Evolutionary conservation across 2,329 filamentous ascomycete genomes (phyloP).

Genomic region (Phialophora macrospora): DNA sequence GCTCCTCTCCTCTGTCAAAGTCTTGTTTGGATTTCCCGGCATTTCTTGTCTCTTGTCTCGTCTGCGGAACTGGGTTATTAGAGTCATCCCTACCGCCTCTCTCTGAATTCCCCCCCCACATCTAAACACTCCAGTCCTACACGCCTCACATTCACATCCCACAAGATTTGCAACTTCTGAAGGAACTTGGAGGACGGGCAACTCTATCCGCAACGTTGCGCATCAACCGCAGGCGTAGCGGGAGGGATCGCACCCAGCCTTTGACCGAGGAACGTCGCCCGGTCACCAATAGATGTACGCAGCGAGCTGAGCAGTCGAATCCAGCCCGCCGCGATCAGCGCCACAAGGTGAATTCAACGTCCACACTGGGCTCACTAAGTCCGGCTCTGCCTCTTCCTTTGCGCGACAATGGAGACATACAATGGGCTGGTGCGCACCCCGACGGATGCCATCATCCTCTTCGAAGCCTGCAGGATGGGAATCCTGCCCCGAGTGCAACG

Average conservation of each 20-base stretch:
- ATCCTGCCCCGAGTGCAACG: constrained; percentile 89
- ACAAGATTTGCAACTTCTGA: neutral
- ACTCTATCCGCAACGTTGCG: neutral
- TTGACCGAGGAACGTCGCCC: neutral
- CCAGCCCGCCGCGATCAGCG: constrained; percentile 29
- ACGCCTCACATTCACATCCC: neutral
- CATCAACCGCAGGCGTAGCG: neutral
- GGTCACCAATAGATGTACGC: constrained; percentile 11
- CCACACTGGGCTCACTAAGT: neutral
- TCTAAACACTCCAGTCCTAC: neutral
- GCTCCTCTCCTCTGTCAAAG: constrained; percentile 14
- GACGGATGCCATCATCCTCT: constrained; percentile 95
- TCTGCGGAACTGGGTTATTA: constrained; percentile 1
- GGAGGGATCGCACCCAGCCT: neutral
- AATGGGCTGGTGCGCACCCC: constrained; percentile 94
- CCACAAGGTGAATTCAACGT: neutral
- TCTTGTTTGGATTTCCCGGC: constrained; percentile 15
- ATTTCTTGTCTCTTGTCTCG: constrained; percentile 18
- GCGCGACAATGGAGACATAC: constrained; percentile 83
- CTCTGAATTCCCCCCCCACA: neutral
- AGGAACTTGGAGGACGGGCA: neutral
- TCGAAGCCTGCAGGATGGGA: constrained; percentile 91
- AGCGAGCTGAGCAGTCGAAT: constrained; percentile 29
- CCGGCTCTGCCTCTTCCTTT: neutral
- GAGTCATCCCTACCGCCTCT: neutral